Percentiles rank a stretch among this genome's conserved stretches.
phyloP scores from a whole-genome alignment of 2,329 filamentous ascomycete genomes.

The Hymenoscyphus scutula region DNA sequence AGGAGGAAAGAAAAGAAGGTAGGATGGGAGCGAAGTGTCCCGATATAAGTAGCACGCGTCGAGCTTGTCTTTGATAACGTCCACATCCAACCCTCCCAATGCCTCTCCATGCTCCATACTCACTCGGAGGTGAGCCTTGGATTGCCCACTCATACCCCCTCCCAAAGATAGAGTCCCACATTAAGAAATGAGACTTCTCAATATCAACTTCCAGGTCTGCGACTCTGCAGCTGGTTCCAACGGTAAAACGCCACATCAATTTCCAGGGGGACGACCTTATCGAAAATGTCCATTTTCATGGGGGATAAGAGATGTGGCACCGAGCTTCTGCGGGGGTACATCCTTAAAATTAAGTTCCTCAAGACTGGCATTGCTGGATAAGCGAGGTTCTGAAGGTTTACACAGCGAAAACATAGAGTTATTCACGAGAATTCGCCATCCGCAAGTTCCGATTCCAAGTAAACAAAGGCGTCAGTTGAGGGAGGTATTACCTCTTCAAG shows the following conservation, averaged over 20 bases:
- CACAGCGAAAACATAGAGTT: not conserved
- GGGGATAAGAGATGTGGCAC: not conserved
- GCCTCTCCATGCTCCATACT: constrained; percentile 13
- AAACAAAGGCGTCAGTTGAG: not conserved
- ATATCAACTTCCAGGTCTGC: not conserved
- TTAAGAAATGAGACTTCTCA: constrained; percentile 11
- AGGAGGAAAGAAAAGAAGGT: constrained; percentile 17
- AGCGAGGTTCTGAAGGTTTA: not conserved
- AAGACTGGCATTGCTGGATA: not conserved
- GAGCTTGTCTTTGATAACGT: constrained; percentile 16
- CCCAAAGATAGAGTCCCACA: constrained; percentile 8
- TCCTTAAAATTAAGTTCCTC: not conserved
- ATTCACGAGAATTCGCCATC: not conserved
- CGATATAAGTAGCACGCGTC: constrained; percentile 22
- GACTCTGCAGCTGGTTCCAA: not conserved
- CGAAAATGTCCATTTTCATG: not conserved
- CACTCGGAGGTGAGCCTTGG: constrained; percentile 8
- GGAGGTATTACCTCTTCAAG: not conserved
- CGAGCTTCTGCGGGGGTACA: constrained; percentile 1
- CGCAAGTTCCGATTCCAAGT: not conserved
- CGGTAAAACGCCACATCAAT: constrained; percentile 6
- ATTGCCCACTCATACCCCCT: not conserved
- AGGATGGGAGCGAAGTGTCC: constrained; percentile 10
- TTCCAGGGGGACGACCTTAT: constrained; percentile 2
- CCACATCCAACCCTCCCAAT: constrained; percentile 6